phyloP scores from a whole-genome alignment of 108 stramenopile genomes.

The Nannochloropsis oceanica region DNA sequence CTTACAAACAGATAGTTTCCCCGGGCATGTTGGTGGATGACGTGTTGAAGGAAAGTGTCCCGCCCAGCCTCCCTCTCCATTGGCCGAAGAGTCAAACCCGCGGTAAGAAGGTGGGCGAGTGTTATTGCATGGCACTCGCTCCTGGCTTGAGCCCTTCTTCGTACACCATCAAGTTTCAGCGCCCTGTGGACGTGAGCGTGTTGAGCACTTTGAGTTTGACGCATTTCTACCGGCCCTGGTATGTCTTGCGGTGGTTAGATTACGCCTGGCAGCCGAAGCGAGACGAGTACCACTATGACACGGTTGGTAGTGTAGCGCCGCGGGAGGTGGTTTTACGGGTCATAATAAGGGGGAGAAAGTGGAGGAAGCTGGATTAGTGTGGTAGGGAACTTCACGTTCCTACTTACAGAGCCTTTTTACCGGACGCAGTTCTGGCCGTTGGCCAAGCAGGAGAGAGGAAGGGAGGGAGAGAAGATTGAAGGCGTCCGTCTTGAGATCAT shows the following conservation, averaged over 20 bases:
- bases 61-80: too few relatives aligned
- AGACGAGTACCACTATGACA: too few relatives aligned
- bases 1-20: neutral
- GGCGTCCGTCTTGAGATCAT: conserved; percentile 6
- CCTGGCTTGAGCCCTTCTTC: too few relatives aligned
- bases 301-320: neutral
- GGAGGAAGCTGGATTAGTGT: neutral
- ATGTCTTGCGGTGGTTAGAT: too few relatives aligned
- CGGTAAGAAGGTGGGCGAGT: too few relatives aligned
- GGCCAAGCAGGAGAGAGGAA: neutral
- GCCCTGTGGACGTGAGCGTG: too few relatives aligned
- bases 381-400: neutral
- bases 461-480: neutral
- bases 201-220: too few relatives aligned
- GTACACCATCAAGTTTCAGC: too few relatives aligned
- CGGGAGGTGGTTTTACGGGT: neutral
- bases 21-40: neutral
- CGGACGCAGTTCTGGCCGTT: neutral
- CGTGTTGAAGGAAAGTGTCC: neutral
- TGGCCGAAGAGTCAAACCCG: too few relatives aligned
- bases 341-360: neutral
- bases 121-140: too few relatives aligned
- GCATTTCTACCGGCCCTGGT: too few relatives aligned
- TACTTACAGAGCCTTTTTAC: neutral
- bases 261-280: too few relatives aligned